Evolutionary conservation across 805 yeast species (phyloP).

Genomic region (Starmerella ratchasimensis): DNA sequence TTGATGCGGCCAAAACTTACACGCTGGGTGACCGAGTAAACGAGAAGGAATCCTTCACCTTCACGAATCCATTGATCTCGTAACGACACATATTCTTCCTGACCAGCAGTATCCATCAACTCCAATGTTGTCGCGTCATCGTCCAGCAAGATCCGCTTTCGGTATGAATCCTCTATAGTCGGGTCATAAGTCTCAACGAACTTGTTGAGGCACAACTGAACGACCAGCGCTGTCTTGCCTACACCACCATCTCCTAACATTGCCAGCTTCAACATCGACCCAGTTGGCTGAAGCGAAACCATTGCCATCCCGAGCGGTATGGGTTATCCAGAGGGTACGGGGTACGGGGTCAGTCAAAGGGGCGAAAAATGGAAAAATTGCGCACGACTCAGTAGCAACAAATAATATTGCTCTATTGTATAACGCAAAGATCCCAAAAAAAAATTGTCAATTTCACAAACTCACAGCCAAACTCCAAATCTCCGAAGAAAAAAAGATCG

Average conservation of each 20-base stretch:
- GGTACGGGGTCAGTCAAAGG: neutral
- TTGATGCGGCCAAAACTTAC: conserved; percentile 74
- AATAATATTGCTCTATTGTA: too few relatives aligned
- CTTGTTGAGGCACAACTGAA: conserved; percentile 68
- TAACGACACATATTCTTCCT: conserved; percentile 88
- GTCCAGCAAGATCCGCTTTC: conserved; percentile 79
- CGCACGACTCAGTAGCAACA: too few relatives aligned
- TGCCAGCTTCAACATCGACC: conserved; percentile 54
- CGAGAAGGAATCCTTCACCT: conserved; percentile 86
- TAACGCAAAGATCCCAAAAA: too few relatives aligned
- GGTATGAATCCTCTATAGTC: conserved; percentile 63
- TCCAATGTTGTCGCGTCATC: conserved; percentile 66
- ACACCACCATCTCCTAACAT: conserved; percentile 99
- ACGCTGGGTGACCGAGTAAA: conserved; percentile 75
- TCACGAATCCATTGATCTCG: conserved; percentile 91
- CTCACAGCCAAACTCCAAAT: too few relatives aligned
- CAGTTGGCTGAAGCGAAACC: neutral
- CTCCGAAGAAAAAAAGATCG: too few relatives aligned
- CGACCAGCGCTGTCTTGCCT: conserved; percentile 93
- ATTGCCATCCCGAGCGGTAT: too few relatives aligned
- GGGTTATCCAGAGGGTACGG: too few relatives aligned
- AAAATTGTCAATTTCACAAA: too few relatives aligned
- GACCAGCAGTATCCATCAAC: conserved; percentile 97
- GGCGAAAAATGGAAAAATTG: neutral
- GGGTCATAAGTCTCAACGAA: conserved; percentile 98